Conservation (phyloP, 169 alveolate species). For the Eimeria acervulina region DNA sequence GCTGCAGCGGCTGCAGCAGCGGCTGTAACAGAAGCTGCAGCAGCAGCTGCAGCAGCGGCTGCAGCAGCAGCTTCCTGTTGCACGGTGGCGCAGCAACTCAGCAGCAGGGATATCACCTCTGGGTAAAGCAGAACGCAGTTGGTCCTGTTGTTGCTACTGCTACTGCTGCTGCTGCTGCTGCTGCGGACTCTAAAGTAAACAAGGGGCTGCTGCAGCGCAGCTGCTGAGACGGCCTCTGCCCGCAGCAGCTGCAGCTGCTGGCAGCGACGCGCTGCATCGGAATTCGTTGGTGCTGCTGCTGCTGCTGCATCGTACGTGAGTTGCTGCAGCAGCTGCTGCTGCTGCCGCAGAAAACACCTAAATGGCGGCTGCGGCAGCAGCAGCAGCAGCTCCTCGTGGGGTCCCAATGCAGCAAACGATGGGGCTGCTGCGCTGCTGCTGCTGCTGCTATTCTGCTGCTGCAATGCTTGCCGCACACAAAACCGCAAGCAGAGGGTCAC, state of each 20-base stretch:
- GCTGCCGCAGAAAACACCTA: conserved; percentile 29
- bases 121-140: conserved; percentile 40
- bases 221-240: conserved; percentile 59
- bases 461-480: not conserved
- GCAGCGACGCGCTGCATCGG: conserved; percentile 21
- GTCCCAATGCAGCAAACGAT: conserved; percentile 28
- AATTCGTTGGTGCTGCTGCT: conserved; percentile 51
- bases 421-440: conserved; percentile 33
- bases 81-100: conserved; percentile 6
- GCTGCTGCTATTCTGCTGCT: conserved; percentile 51
- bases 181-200: conserved; percentile 15
- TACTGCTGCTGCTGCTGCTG: conserved; percentile 70
- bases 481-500: conserved; percentile 47
- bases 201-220: conserved; percentile 62
- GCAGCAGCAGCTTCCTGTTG: conserved; percentile 69
- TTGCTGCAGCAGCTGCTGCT: conserved; percentile 75
- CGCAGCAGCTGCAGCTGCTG: conserved; percentile 76
- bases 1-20: conserved; percentile 11
- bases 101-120: conserved; percentile 26
- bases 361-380: conserved; percentile 62
- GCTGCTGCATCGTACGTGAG: conserved; percentile 31
- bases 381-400: conserved; percentile 20
- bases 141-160: conserved; percentile 28
- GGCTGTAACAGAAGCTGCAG: not conserved
- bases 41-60: conserved; percentile 15